Base-by-base conservation (phyloP, 176 grass and related monocot genomes). In the Tillandsia leiboldiana region DNA sequence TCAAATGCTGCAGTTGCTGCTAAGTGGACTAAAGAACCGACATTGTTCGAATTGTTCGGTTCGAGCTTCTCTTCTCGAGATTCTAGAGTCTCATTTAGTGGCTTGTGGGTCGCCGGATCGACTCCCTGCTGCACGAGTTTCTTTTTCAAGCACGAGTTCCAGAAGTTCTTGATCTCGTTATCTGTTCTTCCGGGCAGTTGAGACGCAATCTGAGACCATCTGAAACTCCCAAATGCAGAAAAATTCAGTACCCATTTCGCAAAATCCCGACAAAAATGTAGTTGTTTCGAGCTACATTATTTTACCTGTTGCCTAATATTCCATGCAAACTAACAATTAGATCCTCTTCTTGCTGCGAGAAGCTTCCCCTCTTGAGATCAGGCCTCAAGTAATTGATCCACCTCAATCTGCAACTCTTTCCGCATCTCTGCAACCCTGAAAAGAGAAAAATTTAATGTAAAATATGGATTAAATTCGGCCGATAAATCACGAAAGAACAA, bases 121-220 rank as follows among this genome's bases (percentile, higher is more conserved):
- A 95, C 84, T 17, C 91, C 91, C 4, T 74, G 81, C 79, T 95
- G 87, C 8, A 80, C 72, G 42, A 95, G 87, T 81, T 87, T 95
- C 87, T 90, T 95, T 81, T 95, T 95, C 53, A 95, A 79, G 84
- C 81, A 80, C 72, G 86, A 90, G 66, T 95, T 95, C 91, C 91
- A 95, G 74, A 90, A 95, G 78, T 95, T 95, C 68, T 95, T 95
- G 72, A 95, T 95, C 75, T 95, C 91, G 69, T 95, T 95, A 66
- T 95, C 91, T 61, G 91, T 95, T 78, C 91, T 85, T 13, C 91
- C 91, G 0, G 91, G 91, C 81, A 95, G 64, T 24, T 90, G 86
- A 17, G 91, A 81, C 22, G 91, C 91, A 70, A 95, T 95, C 76
- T 95, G 91, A 6, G 91, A 95, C 91, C 91, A 95, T 77, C 90